phyloP scores from a whole-genome alignment of 352 stramenopile species.

The Pythium rhizo-oryzae region DNA sequence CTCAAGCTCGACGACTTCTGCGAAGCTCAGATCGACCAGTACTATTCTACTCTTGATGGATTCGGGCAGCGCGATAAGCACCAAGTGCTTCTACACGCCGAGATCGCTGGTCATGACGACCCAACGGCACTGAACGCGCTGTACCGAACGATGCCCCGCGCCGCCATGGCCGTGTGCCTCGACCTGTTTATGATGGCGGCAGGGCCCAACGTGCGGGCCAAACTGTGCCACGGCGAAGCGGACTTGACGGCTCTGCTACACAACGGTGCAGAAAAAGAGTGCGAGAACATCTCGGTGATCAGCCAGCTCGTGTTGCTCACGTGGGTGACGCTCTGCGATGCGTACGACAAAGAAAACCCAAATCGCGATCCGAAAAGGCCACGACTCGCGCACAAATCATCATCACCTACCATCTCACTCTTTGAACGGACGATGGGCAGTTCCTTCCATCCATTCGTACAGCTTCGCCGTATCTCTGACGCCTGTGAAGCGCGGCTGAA shows the following conservation, averaged over 20 bases:
- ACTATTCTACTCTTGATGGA: constrained; percentile 81
- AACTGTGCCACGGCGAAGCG: constrained; percentile 73
- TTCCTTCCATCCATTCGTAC: constrained; percentile 66
- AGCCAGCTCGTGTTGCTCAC: constrained; percentile 44
- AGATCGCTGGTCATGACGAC: constrained; percentile 20
- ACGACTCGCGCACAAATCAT: not conserved
- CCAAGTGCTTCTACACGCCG: constrained; percentile 62
- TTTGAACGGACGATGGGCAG: constrained; percentile 23
- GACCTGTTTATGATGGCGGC: constrained; percentile 81
- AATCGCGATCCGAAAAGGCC: not conserved
- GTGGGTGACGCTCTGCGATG: constrained; percentile 23
- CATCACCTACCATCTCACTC: not conserved
- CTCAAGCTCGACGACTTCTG: constrained; percentile 38
- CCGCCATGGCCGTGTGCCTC: constrained; percentile 46
- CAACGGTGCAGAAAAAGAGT: not conserved
- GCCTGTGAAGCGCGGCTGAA: constrained; percentile 6
- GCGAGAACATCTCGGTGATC: constrained; percentile 25
- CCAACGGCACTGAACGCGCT: constrained; percentile 38
- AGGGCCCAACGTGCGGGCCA: constrained; percentile 67
- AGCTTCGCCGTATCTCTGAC: constrained; percentile 38
- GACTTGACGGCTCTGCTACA: constrained; percentile 39
- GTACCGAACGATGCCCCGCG: constrained; percentile 48
- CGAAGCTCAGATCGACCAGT: constrained; percentile 61
- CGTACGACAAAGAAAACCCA: not conserved
- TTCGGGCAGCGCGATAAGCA: constrained; percentile 81